Percentiles rank a stretch among this genome's conserved stretches.
Evolutionary conservation across 192 early-diverging fungal genomes (phyloP).

Genomic region (Paraglomus occultum): DNA sequence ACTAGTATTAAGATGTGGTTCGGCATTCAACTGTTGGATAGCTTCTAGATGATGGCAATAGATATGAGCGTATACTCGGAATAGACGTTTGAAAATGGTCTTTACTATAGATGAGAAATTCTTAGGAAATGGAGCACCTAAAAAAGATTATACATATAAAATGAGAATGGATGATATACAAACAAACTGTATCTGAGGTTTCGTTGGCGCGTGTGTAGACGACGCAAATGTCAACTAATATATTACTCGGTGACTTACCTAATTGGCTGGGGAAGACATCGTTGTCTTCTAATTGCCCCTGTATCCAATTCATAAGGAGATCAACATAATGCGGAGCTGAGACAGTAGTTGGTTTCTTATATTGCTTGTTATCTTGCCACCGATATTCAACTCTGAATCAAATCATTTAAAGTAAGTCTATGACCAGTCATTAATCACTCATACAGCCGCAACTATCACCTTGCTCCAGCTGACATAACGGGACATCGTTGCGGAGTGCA

Average conservation of each 20-base stretch:
- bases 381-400: constrained; percentile 70
- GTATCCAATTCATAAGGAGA: constrained; percentile 82
- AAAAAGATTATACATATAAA: constrained; percentile 4
- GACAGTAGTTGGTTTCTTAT: constrained; percentile 84
- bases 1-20: constrained; percentile 88
- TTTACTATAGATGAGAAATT: constrained; percentile 66
- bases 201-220: background rate
- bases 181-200: background rate
- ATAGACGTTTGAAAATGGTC: constrained; percentile 82
- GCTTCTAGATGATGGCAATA: constrained; percentile 83
- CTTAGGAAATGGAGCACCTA: constrained; percentile 68
- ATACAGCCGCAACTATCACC: constrained; percentile 31
- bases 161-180: constrained; percentile 8
- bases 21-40: constrained; percentile 75
- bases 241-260: constrained; percentile 36
- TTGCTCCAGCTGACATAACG: constrained; percentile 86
- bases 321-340: constrained; percentile 90
- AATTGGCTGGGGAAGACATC: constrained; percentile 82
- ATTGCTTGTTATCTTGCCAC: constrained; percentile 81
- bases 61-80: constrained; percentile 93
- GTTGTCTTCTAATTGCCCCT: constrained; percentile 82
- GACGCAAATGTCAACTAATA: background rate
- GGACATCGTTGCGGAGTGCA: constrained; percentile 89
- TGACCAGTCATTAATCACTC: constrained; percentile 10
- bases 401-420: background rate